A percentile compares a stretch with the other conserved stretches of the same genome.
Conservation (phyloP, 2,329 filamentous ascomycete genomes). For the Nakataea oryzae region DNA sequence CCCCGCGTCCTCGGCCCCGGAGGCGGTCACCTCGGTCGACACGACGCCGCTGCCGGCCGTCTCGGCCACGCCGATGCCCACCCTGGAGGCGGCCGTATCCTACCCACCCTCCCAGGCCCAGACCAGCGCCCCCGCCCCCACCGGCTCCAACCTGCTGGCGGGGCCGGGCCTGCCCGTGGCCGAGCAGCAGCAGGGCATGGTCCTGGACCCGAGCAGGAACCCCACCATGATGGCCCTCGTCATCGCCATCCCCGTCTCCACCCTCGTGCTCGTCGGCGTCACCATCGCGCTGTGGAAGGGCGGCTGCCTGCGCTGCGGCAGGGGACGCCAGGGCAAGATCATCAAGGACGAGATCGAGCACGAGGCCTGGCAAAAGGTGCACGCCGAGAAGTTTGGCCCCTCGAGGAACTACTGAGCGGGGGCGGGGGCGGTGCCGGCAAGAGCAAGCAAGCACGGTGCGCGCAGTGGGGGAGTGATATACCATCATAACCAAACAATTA, state of each 20-base stretch:
- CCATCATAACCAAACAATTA: not conserved
- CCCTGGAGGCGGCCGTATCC: not conserved
- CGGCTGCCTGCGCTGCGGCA: conserved; percentile 2
- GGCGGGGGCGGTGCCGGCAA: no score
- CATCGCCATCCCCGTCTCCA: not conserved
- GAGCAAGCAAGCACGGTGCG: no score
- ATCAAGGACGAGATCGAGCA: conserved; percentile 5
- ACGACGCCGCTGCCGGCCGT: not conserved
- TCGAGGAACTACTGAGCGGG: conserved; percentile 2
- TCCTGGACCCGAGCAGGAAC: conserved; percentile 3
- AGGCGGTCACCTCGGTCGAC: not conserved
- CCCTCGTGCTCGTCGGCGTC: not conserved
- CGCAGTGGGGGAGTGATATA: not conserved
- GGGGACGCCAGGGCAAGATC: not conserved
- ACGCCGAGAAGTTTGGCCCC: conserved; percentile 4
- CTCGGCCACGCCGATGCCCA: not conserved
- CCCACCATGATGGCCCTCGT: conserved; percentile 4
- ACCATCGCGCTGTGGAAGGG: conserved; percentile 3
- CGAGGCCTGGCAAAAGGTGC: conserved; percentile 6
- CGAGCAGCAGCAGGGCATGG: not conserved
- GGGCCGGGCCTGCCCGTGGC: not conserved
- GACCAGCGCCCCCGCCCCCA: not conserved
- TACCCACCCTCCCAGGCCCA: not conserved
- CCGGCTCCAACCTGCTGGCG: not conserved
- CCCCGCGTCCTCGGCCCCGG: not conserved